These are phyloP conservation scores for Trichosporon sp. DNA, from an alignment of 1,284 basidiomycete genomes.

Conservation along the genomic window DNA sequence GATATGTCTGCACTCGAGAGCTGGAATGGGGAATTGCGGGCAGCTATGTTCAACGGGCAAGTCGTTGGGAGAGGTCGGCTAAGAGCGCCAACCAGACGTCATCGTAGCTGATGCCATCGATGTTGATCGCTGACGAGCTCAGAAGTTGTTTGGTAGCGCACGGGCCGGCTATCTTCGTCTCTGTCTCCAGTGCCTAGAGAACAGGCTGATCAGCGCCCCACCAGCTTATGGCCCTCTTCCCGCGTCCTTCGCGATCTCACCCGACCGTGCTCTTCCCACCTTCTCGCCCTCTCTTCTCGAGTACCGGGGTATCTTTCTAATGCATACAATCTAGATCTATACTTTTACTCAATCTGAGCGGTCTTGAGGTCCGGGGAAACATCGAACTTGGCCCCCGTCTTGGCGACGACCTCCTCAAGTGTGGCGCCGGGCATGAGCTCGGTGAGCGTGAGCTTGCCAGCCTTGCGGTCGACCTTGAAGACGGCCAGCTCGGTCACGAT, in stretches of 20 bases:
- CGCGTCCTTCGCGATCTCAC: too few relatives aligned
- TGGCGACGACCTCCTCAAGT: constrained; percentile 76
- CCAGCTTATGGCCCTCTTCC: too few relatives aligned
- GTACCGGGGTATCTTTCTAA: constrained; percentile 6
- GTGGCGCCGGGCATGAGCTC: constrained; percentile 81
- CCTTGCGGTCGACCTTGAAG: constrained; percentile 77
- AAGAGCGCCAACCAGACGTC: too few relatives aligned
- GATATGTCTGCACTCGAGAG: too few relatives aligned
- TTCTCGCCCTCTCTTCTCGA: not conserved
- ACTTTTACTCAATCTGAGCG: constrained; percentile 20
- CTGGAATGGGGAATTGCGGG: too few relatives aligned
- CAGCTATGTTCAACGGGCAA: not conserved
- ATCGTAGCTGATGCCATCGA: not conserved
- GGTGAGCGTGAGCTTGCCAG: constrained; percentile 70
- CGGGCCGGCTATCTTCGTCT: too few relatives aligned
- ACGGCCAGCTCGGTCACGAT: constrained; percentile 87
- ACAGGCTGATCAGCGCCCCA: too few relatives aligned
- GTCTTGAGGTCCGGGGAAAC: constrained; percentile 44
- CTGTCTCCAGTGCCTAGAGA: too few relatives aligned
- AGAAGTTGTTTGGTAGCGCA: too few relatives aligned
- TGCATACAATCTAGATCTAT: constrained; percentile 6
- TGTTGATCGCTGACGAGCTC: not conserved
- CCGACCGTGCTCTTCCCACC: not conserved
- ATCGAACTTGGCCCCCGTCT: constrained; percentile 76
- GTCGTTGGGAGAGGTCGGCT: too few relatives aligned